Evolutionary conservation across 1,284 basidiomycete genomes (phyloP).

Genomic region (Ceratobasidium theobromae): DNA sequence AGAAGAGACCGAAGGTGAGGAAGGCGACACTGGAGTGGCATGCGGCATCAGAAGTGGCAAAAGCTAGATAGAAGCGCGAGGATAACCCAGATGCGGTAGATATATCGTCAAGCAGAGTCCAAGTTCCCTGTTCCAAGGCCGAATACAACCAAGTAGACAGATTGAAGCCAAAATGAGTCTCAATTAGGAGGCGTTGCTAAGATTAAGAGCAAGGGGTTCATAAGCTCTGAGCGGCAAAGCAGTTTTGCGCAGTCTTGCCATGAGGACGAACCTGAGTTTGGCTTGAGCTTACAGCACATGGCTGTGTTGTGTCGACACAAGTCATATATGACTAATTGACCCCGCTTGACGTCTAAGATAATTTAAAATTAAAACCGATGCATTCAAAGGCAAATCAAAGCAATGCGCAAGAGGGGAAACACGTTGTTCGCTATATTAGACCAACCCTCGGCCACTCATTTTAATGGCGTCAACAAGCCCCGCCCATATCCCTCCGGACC

Average conservation of each 20-base stretch:
- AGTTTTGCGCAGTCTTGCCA: slow-evolving; percentile 22
- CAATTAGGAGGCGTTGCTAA: not conserved
- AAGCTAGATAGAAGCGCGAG: slow-evolving; percentile 14
- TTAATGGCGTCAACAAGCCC: slow-evolving; percentile 14
- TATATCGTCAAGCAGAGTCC: not conserved
- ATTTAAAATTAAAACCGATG: not conserved
- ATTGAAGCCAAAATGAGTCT: not conserved
- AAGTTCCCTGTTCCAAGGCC: not conserved
- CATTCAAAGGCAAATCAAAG: not conserved
- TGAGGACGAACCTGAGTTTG: not conserved
- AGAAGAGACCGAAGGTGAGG: not conserved
- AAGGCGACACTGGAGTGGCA: not conserved
- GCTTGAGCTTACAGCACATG: not conserved
- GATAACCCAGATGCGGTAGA: not conserved
- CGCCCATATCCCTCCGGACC: slow-evolving; percentile 3
- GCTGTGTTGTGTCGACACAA: not conserved
- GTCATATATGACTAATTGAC: not conserved
- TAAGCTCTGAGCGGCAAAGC: not conserved
- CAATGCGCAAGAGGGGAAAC: not conserved
- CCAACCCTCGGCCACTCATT: slow-evolving; percentile 23
- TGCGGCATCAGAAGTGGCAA: slow-evolving; percentile 6
- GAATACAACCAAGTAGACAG: not conserved
- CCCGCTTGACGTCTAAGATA: not conserved
- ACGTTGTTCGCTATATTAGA: not conserved
- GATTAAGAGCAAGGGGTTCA: not conserved